Base-by-base conservation (phyloP, 2,329 filamentous ascomycete genomes). In the Chalaropsis ovoidea region DNA sequence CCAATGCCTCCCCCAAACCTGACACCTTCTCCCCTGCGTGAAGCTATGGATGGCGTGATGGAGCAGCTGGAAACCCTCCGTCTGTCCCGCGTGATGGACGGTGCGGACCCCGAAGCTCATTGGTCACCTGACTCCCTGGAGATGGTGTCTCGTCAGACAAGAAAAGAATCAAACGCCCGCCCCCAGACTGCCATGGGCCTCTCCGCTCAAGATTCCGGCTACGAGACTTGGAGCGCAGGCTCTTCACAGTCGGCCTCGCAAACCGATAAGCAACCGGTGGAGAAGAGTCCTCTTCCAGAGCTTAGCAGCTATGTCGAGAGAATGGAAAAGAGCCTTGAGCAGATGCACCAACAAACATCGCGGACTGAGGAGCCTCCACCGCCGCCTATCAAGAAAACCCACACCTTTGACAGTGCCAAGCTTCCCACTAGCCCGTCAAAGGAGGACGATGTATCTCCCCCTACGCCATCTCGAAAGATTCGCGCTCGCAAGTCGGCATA, bases 11-110 rank as follows among this genome's bases (percentile, higher is more conserved):
- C 84, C 3, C 91, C 90, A 4, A 85, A 85, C 1, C 78, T 89
- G 73, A 99, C 94, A 0, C 94, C 94, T 0, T 97, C 94, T 1
- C 94, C 94, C 0, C 78, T 99, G 2, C 83, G 94, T 67, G 90
- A 92, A 74, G 94, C 94, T 0, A 99, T 99, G 91, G 93, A 97
- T 72, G 93, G 95, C 74, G 92, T 99, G 3, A 96, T 97, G 85
- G 90, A 94, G 69, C 95, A 94, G 65, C 76, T 99, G 54, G 87
- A 95, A 72, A 91, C 92, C 68, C 89, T 99, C 79, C 87, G 67
- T 41, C 79, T 86, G 70, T 78, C 82, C 52, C 80, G 81, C 65
- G 77, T 81, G 24, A 79, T 68, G 71, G 80, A 82, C 42, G 63
- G 61, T 7, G 64, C 65, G 10, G 67, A 68, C 13, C 82, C 35